Base-by-base conservation (phyloP, 495 filamentous ascomycete genomes). In the Xylaria scruposa region DNA sequence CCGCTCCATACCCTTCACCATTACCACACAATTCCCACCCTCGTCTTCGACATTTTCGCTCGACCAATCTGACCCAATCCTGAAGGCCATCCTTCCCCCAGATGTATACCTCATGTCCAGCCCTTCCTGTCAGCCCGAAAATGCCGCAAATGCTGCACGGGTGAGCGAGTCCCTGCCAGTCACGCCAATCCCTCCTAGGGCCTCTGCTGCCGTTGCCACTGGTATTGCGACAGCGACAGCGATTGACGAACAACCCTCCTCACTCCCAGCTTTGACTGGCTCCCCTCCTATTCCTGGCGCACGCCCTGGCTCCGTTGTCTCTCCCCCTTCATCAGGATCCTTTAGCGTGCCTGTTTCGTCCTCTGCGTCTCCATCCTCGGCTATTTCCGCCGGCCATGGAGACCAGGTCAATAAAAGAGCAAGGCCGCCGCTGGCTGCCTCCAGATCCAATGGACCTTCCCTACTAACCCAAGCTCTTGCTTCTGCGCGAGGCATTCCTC, bases 61-160 rank as follows among this genome's bases (percentile, higher is more conserved):
- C 61, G 38, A 47, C 59, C 59, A 65, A 67, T 71, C 62, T 49
- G 33, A 65, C 61, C 62, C 70, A 65, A 66, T 17, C 62, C 24
- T 24, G 62, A 67, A 66, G 61, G 75, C 76, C 77, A 71, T 76
- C 73, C 76, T 75, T 75, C 77, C 76, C 81, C 79, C 83, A 82
- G 78, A 85, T 85, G 85, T 82, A 79, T 78, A 77, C 77, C 84
- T 81, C 84, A 86, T 86, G 85, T 86, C 84, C 77, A 83, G 77
- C 74, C 77, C 81, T 77, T 77, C 79, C 73, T 72, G 66, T 78
- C 69, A 75, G 68, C 75, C 76, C 83, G 81, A 83, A 82, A 80
- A 86, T 85, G 82, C 81, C 85, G 82, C 85, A 83, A 75, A 76
- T 77, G 81, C 81, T 76, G 81, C 82, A 79, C 78, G 79, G 81